Evolutionary conservation across 257 asterid genomes (phyloP).

Genomic region (Orobanche coerulescens): DNA sequence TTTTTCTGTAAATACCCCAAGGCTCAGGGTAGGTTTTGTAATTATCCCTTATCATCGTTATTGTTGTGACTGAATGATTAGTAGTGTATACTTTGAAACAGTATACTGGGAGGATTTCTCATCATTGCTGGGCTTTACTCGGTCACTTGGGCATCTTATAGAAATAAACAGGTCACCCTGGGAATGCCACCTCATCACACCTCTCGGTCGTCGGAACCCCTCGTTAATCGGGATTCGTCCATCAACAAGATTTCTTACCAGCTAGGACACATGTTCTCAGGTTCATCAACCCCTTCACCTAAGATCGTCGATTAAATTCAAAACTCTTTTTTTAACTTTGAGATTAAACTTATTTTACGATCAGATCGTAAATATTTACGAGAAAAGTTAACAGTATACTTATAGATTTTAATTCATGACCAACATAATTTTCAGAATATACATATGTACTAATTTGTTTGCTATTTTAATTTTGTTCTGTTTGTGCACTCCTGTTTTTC

Average conservation of each 20-base stretch:
- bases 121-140: slow-evolving; percentile 81
- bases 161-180: slow-evolving; percentile 37
- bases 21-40: no score
- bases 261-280: slow-evolving; percentile 48
- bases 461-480: not conserved
- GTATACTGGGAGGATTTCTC: slow-evolving; percentile 76
- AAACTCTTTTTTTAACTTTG: slow-evolving; percentile 11
- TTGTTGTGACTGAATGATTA: slow-evolving; percentile 15
- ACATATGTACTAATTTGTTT: not conserved
- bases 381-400: not conserved
- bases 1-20: no score
- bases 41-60: no score
- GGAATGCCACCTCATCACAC: slow-evolving; percentile 20
- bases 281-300: slow-evolving; percentile 43
- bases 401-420: not conserved
- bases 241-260: slow-evolving; percentile 45
- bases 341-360: not conserved
- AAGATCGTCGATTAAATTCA: slow-evolving; percentile 45
- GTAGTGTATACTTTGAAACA: slow-evolving; percentile 27
- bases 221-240: slow-evolving; percentile 34
- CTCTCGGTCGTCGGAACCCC: slow-evolving; percentile 44
- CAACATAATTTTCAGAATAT: slow-evolving; percentile 3
- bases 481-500: not conserved
- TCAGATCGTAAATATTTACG: slow-evolving; percentile 3
- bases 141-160: slow-evolving; percentile 89